These are phyloP conservation scores for Boletus subluridellus DNA, from an alignment of 1,284 basidiomycete species.

Conservation along the genomic window DNA sequence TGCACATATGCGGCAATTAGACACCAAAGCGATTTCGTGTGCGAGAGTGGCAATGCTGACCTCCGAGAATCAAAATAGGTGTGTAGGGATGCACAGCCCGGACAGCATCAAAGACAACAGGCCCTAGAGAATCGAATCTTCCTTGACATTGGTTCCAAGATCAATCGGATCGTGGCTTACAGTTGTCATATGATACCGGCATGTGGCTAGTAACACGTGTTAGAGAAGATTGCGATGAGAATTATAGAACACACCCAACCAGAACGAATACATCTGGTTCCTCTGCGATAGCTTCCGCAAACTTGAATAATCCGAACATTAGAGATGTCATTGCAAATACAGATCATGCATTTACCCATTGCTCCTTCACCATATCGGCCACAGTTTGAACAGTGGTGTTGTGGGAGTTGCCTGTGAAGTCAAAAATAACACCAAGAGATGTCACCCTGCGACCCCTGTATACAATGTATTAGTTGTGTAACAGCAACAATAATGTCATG, in stretches of 20 bases:
- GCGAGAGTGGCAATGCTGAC: slow-evolving; percentile 24
- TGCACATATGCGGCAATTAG: slow-evolving; percentile 16
- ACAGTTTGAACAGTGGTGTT: slow-evolving; percentile 76
- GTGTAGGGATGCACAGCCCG: slow-evolving; percentile 67
- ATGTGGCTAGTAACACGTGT: slow-evolving; percentile 50
- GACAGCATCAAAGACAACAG: slow-evolving; percentile 69
- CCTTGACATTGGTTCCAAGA: neutral
- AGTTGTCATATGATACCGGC: slow-evolving; percentile 63
- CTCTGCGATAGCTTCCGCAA: slow-evolving; percentile 71
- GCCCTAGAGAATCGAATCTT: slow-evolving; percentile 43
- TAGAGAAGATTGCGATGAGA: neutral
- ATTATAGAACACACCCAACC: slow-evolving; percentile 47
- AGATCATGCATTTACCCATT: slow-evolving; percentile 47
- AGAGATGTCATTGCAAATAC: neutral
- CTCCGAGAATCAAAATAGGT: slow-evolving; percentile 78
- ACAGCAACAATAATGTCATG: neutral
- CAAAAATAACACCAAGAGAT: slow-evolving; percentile 73
- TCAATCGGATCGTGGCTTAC: slow-evolving; percentile 31
- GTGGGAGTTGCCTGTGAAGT: slow-evolving; percentile 63
- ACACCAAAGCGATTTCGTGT: neutral
- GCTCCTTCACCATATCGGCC: slow-evolving; percentile 70
- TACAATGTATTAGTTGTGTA: neutral
- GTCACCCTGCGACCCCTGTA: slow-evolving; percentile 68
- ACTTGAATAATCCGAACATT: slow-evolving; percentile 42
- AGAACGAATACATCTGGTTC: slow-evolving; percentile 81